Conservation (phyloP, 176 grass and related monocot genomes). For the Musa acuminata region DNA sequence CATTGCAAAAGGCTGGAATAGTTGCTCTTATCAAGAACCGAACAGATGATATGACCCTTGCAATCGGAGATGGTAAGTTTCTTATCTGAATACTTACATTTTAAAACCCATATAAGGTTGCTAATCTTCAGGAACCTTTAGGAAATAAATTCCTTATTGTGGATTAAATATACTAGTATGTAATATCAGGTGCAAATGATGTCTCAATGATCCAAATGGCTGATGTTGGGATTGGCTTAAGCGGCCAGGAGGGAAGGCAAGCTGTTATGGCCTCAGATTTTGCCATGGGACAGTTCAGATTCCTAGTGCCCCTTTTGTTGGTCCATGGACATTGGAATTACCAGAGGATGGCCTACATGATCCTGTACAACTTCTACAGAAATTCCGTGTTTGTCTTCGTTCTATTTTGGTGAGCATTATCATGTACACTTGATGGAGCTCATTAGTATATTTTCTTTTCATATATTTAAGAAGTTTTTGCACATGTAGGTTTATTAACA, state of each 20-base stretch:
- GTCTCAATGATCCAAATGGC: conserved; percentile 99
- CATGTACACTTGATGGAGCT: too few relatives aligned
- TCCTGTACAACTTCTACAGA: conserved; percentile 94
- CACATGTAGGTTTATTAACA: too few relatives aligned
- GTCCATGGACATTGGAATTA: conserved; percentile 99
- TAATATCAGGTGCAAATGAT: conserved; percentile 80
- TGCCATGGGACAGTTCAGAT: conserved; percentile 95
- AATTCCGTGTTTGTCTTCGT: conserved; percentile 93
- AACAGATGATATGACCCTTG: conserved; percentile 95
- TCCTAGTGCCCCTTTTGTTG: conserved; percentile 70
- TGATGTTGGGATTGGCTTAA: conserved; percentile 91
- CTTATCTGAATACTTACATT: not conserved
- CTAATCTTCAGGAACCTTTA: not conserved
- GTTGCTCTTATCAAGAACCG: conserved; percentile 87
- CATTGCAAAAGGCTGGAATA: conserved; percentile 95
- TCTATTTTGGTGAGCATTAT: conserved; percentile 80
- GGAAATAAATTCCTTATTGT: not conserved
- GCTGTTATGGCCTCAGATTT: conserved; percentile 99
- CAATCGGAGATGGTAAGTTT: conserved; percentile 94
- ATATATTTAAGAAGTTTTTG: too few relatives aligned
- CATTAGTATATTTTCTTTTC: too few relatives aligned
- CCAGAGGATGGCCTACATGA: conserved; percentile 98
- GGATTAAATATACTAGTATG: conserved; percentile 2
- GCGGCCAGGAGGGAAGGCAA: conserved; percentile 93
- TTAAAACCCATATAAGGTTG: not conserved